Conservation (phyloP, 192 early-diverging fungal genomes). For the Globomyces pollinis-pini region DNA sequence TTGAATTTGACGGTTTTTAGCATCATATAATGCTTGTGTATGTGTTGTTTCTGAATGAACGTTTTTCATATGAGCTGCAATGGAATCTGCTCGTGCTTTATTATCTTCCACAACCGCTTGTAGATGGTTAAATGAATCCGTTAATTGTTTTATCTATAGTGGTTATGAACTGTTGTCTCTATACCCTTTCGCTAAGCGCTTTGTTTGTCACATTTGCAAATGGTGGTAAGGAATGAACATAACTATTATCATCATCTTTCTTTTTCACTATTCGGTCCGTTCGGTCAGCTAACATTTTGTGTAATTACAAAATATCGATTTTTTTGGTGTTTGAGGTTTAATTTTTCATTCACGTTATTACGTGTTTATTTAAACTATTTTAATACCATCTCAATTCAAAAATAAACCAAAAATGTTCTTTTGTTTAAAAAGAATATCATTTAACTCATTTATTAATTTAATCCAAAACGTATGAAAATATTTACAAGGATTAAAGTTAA, state of each 20-base stretch:
- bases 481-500: too few species aligned
- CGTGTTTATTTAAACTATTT: too few species aligned
- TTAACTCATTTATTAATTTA: background rate
- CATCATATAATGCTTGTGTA: conserved; percentile 44
- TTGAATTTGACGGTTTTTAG: conserved; percentile 49
- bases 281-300: background rate
- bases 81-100: conserved; percentile 33
- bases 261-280: background rate
- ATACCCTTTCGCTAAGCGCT: conserved; percentile 30
- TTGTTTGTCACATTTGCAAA: conserved; percentile 53
- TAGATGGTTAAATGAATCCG: conserved; percentile 26
- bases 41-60: conserved; percentile 46
- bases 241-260: conserved; percentile 32
- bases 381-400: too few species aligned
- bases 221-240: conserved; percentile 44
- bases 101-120: conserved; percentile 44
- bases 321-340: conserved; percentile 1
- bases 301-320: background rate
- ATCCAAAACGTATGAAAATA: background rate
- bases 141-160: conserved; percentile 32
- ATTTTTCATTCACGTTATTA: too few species aligned
- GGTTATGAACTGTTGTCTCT: background rate
- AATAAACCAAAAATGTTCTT: too few species aligned
- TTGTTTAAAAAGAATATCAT: background rate
- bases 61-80: conserved; percentile 47